phyloP scores from a whole-genome alignment of 495 filamentous ascomycete genomes.

The Elasticomyces elasticus region DNA sequence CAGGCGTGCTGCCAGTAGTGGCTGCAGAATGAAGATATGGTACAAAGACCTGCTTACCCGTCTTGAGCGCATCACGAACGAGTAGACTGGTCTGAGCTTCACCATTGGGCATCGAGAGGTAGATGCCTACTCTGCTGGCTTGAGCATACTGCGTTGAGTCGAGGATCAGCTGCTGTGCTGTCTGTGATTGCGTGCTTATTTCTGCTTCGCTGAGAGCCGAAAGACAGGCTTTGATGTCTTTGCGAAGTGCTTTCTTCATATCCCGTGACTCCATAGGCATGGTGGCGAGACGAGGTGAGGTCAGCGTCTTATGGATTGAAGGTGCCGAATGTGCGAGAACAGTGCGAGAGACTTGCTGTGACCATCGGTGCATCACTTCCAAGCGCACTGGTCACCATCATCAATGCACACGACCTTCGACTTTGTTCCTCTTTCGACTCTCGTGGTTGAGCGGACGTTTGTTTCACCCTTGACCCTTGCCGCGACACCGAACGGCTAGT shows the following conservation, averaged over 20 bases:
- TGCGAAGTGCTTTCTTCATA: slow-evolving; percentile 12
- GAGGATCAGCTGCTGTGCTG: slow-evolving; percentile 33
- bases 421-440: no score
- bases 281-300: not conserved
- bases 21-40: slow-evolving; percentile 67
- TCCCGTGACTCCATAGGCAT: not conserved
- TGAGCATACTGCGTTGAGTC: slow-evolving; percentile 54
- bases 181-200: slow-evolving; percentile 5
- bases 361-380: no score
- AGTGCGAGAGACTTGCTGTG: no score
- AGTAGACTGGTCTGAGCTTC: slow-evolving; percentile 76
- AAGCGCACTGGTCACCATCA: no score
- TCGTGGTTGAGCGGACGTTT: no score
- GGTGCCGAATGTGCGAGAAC: not conserved
- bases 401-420: no score
- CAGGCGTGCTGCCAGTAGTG: slow-evolving; percentile 24
- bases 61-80: slow-evolving; percentile 64
- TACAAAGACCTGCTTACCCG: slow-evolving; percentile 79
- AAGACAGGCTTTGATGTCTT: slow-evolving; percentile 9
- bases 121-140: slow-evolving; percentile 69
- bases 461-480: no score
- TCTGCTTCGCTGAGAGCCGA: not conserved
- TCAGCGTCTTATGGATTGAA: not conserved
- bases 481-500: no score
- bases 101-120: slow-evolving; percentile 79